These are phyloP conservation scores for Oryza rufipogon DNA, from an alignment of 176 grass and related monocot species.

Conservation along the genomic window DNA sequence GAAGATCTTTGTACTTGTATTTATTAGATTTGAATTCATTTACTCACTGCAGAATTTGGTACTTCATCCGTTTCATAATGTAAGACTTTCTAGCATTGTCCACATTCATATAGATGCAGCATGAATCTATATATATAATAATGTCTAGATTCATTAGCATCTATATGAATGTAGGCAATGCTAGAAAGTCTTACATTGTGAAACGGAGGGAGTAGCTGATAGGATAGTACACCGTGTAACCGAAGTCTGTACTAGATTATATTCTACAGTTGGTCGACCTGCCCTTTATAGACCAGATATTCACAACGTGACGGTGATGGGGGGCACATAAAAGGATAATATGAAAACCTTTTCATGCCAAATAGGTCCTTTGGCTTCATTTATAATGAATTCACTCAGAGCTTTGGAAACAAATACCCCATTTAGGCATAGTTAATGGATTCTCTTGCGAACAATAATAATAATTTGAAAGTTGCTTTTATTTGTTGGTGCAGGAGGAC, in stretches of 20 bases:
- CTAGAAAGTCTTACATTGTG: too few relatives aligned
- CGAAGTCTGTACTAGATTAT: neutral
- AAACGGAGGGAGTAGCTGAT: neutral
- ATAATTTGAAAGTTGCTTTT: conserved; percentile 15
- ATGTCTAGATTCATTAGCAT: too few relatives aligned
- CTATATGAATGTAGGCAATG: too few relatives aligned
- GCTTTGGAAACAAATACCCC: neutral
- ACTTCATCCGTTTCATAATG: too few relatives aligned
- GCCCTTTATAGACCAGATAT: neutral
- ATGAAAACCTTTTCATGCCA: neutral
- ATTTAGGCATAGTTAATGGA: neutral
- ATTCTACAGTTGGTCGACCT: neutral
- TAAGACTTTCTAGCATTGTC: too few relatives aligned
- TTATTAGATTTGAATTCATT: neutral
- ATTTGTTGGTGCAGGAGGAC: conserved; percentile 55
- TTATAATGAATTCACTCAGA: neutral
- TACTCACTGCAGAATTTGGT: neutral
- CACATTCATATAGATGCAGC: too few relatives aligned
- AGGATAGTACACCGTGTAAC: neutral
- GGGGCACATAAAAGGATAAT: neutral
- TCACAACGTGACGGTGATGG: neutral
- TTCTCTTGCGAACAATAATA: neutral
- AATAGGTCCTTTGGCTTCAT: neutral
- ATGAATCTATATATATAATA: too few relatives aligned
- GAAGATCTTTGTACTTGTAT: neutral